Conservation (phyloP, 345 rosid genomes). For the Adansonia digitata region DNA sequence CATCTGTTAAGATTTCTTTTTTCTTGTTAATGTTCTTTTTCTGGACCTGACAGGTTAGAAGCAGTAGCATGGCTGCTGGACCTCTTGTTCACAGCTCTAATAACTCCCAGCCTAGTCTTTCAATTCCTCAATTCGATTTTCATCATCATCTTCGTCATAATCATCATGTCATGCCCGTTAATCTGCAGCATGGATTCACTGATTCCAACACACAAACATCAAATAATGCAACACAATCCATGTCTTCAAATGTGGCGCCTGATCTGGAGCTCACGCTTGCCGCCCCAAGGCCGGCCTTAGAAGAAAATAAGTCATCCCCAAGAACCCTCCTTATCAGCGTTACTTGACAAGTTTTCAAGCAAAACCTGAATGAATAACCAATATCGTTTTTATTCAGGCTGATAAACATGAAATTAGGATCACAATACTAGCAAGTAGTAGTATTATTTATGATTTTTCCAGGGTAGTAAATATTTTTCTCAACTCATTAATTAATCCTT, state of each 20-base stretch:
- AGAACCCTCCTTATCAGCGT: slow-evolving; percentile 33
- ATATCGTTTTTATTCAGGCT: background rate
- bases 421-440: background rate
- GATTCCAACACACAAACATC: slow-evolving; percentile 16
- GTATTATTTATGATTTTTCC: background rate
- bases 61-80: slow-evolving; percentile 5
- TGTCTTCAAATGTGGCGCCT: slow-evolving; percentile 12
- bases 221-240: slow-evolving; percentile 5
- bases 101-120: background rate
- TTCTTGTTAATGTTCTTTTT: background rate
- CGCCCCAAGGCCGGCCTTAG: slow-evolving; percentile 29
- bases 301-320: slow-evolving; percentile 24
- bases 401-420: background rate
- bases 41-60: slow-evolving; percentile 21
- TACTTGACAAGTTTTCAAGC: slow-evolving; percentile 11
- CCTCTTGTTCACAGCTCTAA: slow-evolving; percentile 4
- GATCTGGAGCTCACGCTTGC: slow-evolving; percentile 58
- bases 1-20: background rate
- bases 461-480: background rate
- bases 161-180: background rate
- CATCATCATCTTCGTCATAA: background rate
- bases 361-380: background rate
- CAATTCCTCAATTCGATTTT: background rate
- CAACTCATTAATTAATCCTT: background rate
- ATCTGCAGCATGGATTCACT: background rate